These are phyloP conservation scores for Arthrobotrys pseudoclavata DNA, from an alignment of 2,329 filamentous ascomycete genomes.

Conservation along the genomic window DNA sequence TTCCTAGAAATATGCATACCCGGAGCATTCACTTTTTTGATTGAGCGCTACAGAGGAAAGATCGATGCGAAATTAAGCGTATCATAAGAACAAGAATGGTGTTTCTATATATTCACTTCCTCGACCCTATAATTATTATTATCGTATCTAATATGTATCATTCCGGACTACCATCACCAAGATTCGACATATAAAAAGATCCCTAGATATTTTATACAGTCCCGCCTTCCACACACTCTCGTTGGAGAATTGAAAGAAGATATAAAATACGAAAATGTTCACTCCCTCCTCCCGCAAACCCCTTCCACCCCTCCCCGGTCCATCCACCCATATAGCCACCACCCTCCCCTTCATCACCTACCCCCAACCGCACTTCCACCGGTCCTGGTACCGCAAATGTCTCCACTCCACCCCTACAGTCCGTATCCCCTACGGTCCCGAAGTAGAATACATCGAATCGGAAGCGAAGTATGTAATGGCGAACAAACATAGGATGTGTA, in stretches of 20 bases:
- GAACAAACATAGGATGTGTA: conserved; percentile 31
- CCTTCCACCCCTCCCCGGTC: background rate
- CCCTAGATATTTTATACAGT: too few relatives aligned
- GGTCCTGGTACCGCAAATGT: conserved; percentile 24
- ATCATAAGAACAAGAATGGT: background rate
- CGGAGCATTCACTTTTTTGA: conserved; percentile 7
- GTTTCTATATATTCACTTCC: background rate
- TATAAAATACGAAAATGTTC: too few relatives aligned
- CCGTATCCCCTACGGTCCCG: background rate
- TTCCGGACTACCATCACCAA: too few relatives aligned
- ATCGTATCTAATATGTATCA: too few relatives aligned
- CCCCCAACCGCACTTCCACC: conserved; percentile 45
- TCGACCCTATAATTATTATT: too few relatives aligned
- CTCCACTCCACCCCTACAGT: conserved; percentile 21
- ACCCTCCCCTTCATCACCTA: background rate
- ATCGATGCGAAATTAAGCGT: background rate
- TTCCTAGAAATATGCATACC: conserved; percentile 11
- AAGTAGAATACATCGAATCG: background rate
- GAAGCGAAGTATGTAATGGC: background rate
- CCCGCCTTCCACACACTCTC: too few relatives aligned
- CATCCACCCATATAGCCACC: too few relatives aligned
- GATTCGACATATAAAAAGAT: too few relatives aligned
- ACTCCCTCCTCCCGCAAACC: background rate
- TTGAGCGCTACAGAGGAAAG: too few relatives aligned
- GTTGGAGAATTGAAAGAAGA: too few relatives aligned